A percentile compares a stretch with the other conserved stretches of the same genome.
Evolutionary conservation across 2,329 filamentous ascomycete species (phyloP).

Genomic region (Fusarium cicatricum): DNA sequence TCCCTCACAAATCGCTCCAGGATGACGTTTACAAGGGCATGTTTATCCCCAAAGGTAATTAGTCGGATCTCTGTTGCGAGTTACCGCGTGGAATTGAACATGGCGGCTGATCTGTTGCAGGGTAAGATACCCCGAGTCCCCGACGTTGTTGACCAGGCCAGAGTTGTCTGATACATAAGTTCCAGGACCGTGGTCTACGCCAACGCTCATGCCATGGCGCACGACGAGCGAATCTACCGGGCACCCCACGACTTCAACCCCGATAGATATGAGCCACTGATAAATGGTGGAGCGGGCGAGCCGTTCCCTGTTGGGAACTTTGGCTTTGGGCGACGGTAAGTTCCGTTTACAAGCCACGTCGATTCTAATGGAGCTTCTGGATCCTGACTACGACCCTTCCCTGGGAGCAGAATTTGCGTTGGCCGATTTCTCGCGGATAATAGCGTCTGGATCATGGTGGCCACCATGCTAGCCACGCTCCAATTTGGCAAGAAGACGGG

Average conservation of each 20-base stretch:
- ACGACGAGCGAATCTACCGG: conserved; percentile 51
- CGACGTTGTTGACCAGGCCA: neutral
- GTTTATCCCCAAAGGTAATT: conserved; percentile 62
- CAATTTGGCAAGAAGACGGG: conserved; percentile 40
- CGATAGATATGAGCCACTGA: conserved; percentile 50
- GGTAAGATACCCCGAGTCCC: conserved; percentile 22
- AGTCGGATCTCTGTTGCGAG: neutral
- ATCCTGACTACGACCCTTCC: neutral
- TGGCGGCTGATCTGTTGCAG: conserved; percentile 21
- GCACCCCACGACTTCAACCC: conserved; percentile 56
- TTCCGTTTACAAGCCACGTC: neutral
- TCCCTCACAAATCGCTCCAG: conserved; percentile 62
- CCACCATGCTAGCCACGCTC: conserved; percentile 45
- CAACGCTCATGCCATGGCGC: conserved; percentile 54
- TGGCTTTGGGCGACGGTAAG: conserved; percentile 46
- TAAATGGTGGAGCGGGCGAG: conserved; percentile 49
- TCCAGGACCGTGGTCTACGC: conserved; percentile 50
- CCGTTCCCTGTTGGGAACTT: conserved; percentile 51
- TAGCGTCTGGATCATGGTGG: conserved; percentile 49
- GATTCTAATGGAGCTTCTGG: neutral
- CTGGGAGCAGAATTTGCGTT: conserved; percentile 41
- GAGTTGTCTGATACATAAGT: conserved; percentile 30
- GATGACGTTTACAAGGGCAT: conserved; percentile 67
- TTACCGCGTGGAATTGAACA: too few relatives aligned
- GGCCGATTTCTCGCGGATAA: conserved; percentile 47